Percentiles rank a stretch among this genome's conserved stretches.
Evolutionary conservation across 208 protist genomes (phyloP).

Genomic region (Porcisia hertigi): DNA sequence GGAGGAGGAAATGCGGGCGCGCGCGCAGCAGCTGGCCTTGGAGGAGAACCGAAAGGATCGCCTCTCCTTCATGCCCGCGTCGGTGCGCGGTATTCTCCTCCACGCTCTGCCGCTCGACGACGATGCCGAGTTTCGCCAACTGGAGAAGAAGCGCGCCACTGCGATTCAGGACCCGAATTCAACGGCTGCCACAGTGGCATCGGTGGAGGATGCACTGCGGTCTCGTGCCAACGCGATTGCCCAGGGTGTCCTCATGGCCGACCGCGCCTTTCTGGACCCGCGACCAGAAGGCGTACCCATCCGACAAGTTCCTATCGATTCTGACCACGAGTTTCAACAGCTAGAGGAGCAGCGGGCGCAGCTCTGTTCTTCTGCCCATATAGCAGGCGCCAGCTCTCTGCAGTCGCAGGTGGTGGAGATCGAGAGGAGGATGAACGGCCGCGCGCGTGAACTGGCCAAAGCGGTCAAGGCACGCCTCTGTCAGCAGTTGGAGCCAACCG

Average conservation of each 20-base stretch:
- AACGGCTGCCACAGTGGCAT: constrained; percentile 17
- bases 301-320: constrained; percentile 52
- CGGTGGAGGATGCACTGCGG: constrained; percentile 45
- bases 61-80: constrained; percentile 31
- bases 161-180: constrained; percentile 28
- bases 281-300: constrained; percentile 55
- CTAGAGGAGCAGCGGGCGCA: constrained; percentile 59
- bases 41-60: constrained; percentile 49
- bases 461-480: constrained; percentile 49
- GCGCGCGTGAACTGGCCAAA: constrained; percentile 49
- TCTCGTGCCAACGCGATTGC: constrained; percentile 49
- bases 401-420: constrained; percentile 33
- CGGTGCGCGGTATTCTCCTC: constrained; percentile 52
- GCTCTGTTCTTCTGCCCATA: constrained; percentile 39
- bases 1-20: constrained; percentile 40
- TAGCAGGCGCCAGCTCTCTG: constrained; percentile 7
- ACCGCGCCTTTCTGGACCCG: constrained; percentile 56
- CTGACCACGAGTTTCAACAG: constrained; percentile 44
- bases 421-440: constrained; percentile 62
- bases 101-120: constrained; percentile 48
- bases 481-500: constrained; percentile 46
- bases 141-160: constrained; percentile 40
- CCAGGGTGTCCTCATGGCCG: constrained; percentile 29
- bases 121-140: constrained; percentile 58
- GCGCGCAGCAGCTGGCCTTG: constrained; percentile 53